phyloP scores from a whole-genome alignment of 1,284 basidiomycete genomes.

The Caloboletus firmus region DNA sequence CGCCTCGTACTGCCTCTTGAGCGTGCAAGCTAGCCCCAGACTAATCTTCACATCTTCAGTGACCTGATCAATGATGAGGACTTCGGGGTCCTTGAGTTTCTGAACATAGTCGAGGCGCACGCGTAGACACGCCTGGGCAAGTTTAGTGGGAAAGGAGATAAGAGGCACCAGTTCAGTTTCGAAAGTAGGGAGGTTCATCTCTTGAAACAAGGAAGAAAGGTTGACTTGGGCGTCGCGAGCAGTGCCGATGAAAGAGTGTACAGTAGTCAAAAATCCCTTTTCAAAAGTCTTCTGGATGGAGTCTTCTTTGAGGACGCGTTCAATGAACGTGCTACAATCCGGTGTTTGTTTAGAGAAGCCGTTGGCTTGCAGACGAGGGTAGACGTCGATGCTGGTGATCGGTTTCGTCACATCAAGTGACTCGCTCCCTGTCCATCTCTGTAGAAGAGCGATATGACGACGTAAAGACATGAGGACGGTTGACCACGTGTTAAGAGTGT shows the following conservation, averaged over 20 bases:
- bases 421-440: constrained; percentile 90
- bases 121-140: constrained; percentile 89
- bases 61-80: constrained; percentile 94
- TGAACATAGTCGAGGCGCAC: constrained; percentile 90
- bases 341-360: constrained; percentile 43
- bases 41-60: constrained; percentile 92
- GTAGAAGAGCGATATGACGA: constrained; percentile 75
- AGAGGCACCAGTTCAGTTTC: constrained; percentile 91
- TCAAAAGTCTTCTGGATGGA: constrained; percentile 93
- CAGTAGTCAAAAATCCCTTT: constrained; percentile 86
- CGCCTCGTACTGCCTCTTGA: constrained; percentile 92
- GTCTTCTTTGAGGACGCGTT: constrained; percentile 94
- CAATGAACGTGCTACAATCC: constrained; percentile 82
- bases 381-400: constrained; percentile 57
- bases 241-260: constrained; percentile 83
- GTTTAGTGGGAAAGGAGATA: constrained; percentile 92
- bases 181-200: constrained; percentile 92
- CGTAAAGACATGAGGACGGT: constrained; percentile 79
- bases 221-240: constrained; percentile 89
- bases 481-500: constrained; percentile 88
- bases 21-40: constrained; percentile 89
- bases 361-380: constrained; percentile 27
- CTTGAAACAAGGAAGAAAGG: constrained; percentile 68
- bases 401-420: constrained; percentile 85
- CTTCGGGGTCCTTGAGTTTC: constrained; percentile 85